Evolutionary conservation across 768 basidiomycete genomes (phyloP).

Genomic region (Naganishia kalamii): DNA sequence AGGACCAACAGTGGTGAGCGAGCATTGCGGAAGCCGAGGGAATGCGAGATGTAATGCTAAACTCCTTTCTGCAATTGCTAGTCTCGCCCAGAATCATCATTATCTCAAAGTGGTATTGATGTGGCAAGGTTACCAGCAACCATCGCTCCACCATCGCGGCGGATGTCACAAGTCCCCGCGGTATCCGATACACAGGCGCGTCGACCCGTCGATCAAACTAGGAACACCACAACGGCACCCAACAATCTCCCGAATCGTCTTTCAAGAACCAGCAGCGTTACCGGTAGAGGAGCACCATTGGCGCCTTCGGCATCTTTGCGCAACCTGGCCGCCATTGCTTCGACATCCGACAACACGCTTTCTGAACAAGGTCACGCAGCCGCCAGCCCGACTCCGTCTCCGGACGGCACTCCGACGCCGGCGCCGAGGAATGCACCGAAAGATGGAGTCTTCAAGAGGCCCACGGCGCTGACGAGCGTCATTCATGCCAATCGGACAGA

Average conservation of each 20-base stretch:
- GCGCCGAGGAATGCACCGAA: not conserved
- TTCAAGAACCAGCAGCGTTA: not conserved
- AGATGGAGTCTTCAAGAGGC: conserved; percentile 7
- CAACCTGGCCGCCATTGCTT: not conserved
- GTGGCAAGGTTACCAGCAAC: not conserved
- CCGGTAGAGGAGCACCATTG: not conserved
- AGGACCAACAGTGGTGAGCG: not conserved
- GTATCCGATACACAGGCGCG: not conserved
- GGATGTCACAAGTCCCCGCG: not conserved
- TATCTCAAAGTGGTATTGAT: not conserved
- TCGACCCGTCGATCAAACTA: not conserved
- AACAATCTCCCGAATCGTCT: not conserved
- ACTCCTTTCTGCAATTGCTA: not conserved
- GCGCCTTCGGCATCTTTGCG: not conserved
- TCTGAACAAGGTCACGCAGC: not conserved
- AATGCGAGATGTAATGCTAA: not conserved
- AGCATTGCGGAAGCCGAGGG: not conserved
- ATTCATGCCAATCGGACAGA: not conserved
- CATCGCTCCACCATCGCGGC: not conserved
- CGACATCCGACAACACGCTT: not conserved
- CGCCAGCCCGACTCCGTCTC: not conserved
- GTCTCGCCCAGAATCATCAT: conserved; percentile 16
- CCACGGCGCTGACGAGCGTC: not conserved
- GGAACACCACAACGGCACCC: not conserved
- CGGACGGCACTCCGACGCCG: not conserved